These are phyloP conservation scores for Chaetomiaceae sp. DNA, from an alignment of 2,329 filamentous ascomycete genomes.

Conservation along the genomic window DNA sequence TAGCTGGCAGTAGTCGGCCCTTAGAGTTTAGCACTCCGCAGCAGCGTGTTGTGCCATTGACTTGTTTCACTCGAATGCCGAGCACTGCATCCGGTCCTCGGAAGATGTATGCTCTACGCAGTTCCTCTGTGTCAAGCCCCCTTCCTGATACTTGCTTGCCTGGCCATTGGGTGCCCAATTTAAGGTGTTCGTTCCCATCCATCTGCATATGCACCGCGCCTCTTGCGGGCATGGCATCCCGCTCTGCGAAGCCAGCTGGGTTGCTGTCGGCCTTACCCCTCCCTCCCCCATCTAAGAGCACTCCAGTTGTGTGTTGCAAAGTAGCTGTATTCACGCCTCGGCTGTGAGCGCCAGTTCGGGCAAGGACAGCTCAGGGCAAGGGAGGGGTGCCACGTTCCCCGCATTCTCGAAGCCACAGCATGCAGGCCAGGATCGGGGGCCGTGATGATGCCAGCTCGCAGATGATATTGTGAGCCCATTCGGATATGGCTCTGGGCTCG, in stretches of 20 bases:
- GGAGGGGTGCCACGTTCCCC: slow-evolving; percentile 4
- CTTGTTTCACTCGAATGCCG: no score
- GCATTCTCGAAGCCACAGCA: slow-evolving; percentile 6
- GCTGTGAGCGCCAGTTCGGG: background rate
- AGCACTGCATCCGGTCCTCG: slow-evolving; percentile 13
- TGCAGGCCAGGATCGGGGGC: background rate
- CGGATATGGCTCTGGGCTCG: no score
- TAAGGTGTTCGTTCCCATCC: background rate
- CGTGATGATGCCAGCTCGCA: background rate
- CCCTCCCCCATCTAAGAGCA: background rate
- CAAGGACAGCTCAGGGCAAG: no score
- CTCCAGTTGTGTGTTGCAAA: slow-evolving; percentile 6
- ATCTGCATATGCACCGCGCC: slow-evolving; percentile 1
- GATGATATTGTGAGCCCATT: no score
- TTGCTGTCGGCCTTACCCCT: no score
- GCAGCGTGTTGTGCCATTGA: no score
- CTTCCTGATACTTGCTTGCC: no score
- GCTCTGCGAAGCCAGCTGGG: no score
- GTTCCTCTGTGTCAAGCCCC: no score
- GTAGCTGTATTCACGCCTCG: background rate
- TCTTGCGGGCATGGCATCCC: slow-evolving; percentile 9
- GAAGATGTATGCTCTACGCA: slow-evolving; percentile 1
- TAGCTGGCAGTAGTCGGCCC: no score
- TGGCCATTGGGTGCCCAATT: no score
- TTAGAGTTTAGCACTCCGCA: no score